A percentile compares a stretch with the other conserved stretches of the same genome.
Evolutionary conservation across 768 basidiomycete genomes (phyloP).

Genomic region (Russula abietina): DNA sequence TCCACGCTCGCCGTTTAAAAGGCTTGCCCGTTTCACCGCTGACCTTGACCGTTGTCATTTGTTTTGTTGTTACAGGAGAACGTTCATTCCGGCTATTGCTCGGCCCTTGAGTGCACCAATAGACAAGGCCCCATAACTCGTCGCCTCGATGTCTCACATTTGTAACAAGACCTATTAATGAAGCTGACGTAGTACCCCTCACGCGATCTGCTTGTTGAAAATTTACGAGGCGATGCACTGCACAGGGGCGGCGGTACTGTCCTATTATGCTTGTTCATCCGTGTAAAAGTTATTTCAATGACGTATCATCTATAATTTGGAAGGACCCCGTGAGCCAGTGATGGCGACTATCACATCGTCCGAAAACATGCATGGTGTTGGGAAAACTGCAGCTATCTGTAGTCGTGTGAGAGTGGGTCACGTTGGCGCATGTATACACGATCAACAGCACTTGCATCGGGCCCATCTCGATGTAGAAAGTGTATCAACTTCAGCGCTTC

Average conservation of each 20-base stretch:
- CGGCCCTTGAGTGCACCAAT: slow-evolving; percentile 11
- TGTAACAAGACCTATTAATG: background rate
- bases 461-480: too few species aligned
- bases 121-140: background rate
- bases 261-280: background rate
- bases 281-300: background rate
- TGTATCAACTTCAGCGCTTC: too few species aligned
- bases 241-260: too few species aligned
- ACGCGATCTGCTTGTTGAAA: background rate
- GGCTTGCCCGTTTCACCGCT: too few species aligned
- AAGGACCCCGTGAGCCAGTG: too few species aligned
- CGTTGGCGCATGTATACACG: too few species aligned
- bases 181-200: background rate
- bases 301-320: background rate
- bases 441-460: too few species aligned
- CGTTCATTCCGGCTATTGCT: slow-evolving; percentile 20
- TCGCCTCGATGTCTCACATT: background rate
- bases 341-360: background rate
- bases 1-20: background rate
- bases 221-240: background rate
- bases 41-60: background rate
- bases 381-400: too few species aligned
- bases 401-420: too few species aligned
- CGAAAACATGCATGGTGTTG: too few species aligned
- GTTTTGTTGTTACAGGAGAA: slow-evolving; percentile 13